Evolutionary conservation across 1,284 basidiomycete species (phyloP).

Genomic region (Testicularia cyperi): DNA sequence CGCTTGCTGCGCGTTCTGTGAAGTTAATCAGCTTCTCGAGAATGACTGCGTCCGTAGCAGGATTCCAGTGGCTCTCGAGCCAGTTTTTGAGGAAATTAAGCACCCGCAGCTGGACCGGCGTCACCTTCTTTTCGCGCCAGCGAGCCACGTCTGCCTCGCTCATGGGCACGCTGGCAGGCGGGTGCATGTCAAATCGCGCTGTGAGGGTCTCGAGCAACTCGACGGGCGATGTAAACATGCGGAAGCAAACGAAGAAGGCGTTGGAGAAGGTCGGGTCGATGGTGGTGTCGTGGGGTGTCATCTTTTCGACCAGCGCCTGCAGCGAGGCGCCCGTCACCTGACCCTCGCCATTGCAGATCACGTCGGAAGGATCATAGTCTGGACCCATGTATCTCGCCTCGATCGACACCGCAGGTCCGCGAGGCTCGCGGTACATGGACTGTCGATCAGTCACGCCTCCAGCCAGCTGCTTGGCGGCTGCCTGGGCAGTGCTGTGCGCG

Average conservation of each 20-base stretch:
- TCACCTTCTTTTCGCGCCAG: conserved; percentile 82
- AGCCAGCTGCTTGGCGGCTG: conserved; percentile 23
- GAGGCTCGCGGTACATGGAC: conserved; percentile 25
- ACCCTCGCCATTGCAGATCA: conserved; percentile 85
- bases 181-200: conserved; percentile 74
- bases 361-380: conserved; percentile 69
- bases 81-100: conserved; percentile 89
- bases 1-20: conserved; percentile 64
- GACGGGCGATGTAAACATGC: conserved; percentile 80
- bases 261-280: conserved; percentile 76
- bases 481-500: conserved; percentile 26
- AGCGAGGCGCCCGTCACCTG: conserved; percentile 87
- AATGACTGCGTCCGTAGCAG: conserved; percentile 62
- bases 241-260: conserved; percentile 93
- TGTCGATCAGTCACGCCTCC: conserved; percentile 22
- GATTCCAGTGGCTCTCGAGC: conserved; percentile 87
- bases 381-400: conserved; percentile 39
- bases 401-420: conserved; percentile 15
- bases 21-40: conserved; percentile 70
- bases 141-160: conserved; percentile 68
- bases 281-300: conserved; percentile 90
- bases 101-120: conserved; percentile 83
- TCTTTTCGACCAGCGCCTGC: conserved; percentile 83
- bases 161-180: conserved; percentile 62
- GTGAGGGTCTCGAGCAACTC: conserved; percentile 78